Evolutionary conservation across 2,329 filamentous ascomycete species (phyloP).

Genomic region (Colletotrichum sp.): DNA sequence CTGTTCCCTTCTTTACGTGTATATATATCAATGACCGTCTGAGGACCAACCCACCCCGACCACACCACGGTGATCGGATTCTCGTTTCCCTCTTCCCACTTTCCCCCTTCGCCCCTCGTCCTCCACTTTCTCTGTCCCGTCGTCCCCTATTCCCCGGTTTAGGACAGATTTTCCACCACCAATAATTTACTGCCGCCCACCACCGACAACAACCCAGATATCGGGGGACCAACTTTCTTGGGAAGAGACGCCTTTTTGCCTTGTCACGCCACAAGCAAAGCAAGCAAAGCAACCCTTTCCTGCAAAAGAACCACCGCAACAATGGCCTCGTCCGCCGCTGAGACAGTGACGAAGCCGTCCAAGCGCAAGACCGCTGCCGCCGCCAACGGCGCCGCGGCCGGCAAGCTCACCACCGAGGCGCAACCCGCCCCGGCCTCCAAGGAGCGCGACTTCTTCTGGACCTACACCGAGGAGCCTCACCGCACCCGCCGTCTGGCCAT

Average conservation of each 20-base stretch:
- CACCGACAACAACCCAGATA: not conserved
- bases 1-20: not conserved
- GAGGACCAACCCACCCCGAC: not conserved
- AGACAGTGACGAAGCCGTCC: slow-evolving; percentile 37
- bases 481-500: slow-evolving; percentile 89
- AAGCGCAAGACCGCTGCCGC: slow-evolving; percentile 25
- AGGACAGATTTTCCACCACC: slow-evolving; percentile 10
- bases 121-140: not conserved
- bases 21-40: not conserved
- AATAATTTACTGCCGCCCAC: not conserved
- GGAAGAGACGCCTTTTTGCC: not conserved
- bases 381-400: slow-evolving; percentile 27
- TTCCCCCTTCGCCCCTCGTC: not conserved
- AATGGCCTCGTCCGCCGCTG: slow-evolving; percentile 34
- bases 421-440: slow-evolving; percentile 45
- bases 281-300: not conserved
- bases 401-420: slow-evolving; percentile 22
- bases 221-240: not conserved
- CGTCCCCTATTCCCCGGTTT: not conserved
- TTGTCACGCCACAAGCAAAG: not conserved
- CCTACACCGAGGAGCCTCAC: slow-evolving; percentile 97
- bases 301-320: not conserved
- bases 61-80: slow-evolving; percentile 1
- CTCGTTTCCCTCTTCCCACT: not conserved
- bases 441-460: slow-evolving; percentile 88